Percentiles rank a stretch among this genome's conserved stretches.
Evolutionary conservation across 805 yeast species (phyloP).

Genomic region (Kregervanrija fluxuum): DNA sequence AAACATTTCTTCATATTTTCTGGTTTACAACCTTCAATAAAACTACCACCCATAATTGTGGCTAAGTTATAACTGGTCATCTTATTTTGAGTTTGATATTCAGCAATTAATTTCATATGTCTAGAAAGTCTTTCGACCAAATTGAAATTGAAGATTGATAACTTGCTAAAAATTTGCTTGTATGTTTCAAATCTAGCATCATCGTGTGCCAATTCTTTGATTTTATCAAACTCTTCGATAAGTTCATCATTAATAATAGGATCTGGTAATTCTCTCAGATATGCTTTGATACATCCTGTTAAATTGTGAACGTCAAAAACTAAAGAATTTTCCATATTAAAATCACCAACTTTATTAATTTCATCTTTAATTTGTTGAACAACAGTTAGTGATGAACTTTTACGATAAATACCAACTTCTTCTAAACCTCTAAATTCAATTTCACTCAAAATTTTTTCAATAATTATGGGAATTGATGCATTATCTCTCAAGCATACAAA

Average conservation of each 20-base stretch:
- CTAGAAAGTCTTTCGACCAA: conserved; percentile 58
- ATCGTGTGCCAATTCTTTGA: conserved; percentile 20
- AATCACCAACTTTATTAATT: conserved; percentile 40
- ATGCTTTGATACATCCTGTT: conserved; percentile 82
- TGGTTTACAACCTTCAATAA: conserved; percentile 48
- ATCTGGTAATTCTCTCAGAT: conserved; percentile 80
- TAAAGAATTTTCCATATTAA: conserved; percentile 35
- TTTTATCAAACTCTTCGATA: conserved; percentile 48
- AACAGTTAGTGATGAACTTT: conserved; percentile 45
- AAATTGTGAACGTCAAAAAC: conserved; percentile 73
- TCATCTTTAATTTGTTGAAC: conserved; percentile 35
- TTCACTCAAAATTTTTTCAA: conserved; percentile 58
- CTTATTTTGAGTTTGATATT: conserved; percentile 60
- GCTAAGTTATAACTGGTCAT: conserved; percentile 90
- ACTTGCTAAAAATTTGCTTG: conserved; percentile 18
- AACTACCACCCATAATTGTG: conserved; percentile 71
- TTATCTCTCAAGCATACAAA: conserved; percentile 70
- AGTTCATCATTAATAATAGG: conserved; percentile 64
- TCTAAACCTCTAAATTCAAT: conserved; percentile 84
- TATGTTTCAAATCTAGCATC: conserved; percentile 22
- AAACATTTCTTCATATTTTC: conserved; percentile 40
- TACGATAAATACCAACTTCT: conserved; percentile 86
- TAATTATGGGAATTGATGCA: conserved; percentile 53
- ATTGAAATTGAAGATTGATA: conserved; percentile 64
- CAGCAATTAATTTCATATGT: conserved; percentile 66